Percentiles rank a stretch among this genome's conserved stretches.
Conservation (phyloP, 352 stramenopile genomes). For the Chrysophaeum taylorii region DNA sequence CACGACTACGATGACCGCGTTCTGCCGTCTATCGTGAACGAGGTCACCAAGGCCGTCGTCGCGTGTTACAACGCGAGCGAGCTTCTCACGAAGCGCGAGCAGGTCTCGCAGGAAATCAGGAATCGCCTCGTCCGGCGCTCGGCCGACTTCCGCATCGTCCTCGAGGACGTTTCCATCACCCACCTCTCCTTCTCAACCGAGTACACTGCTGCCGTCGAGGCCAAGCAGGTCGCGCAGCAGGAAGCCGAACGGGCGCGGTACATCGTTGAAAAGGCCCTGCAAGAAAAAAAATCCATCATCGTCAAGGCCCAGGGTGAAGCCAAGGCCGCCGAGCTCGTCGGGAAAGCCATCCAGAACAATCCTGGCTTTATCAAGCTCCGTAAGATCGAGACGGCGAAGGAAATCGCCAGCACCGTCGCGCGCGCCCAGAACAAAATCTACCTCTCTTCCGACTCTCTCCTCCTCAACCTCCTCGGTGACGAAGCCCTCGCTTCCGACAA, state of each 20-base stretch:
- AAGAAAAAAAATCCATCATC: conserved; percentile 98
- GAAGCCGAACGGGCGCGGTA: conserved; percentile 96
- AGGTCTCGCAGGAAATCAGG: conserved; percentile 86
- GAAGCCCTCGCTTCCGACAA: neutral
- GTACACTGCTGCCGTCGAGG: conserved; percentile 96
- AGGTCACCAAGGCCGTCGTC: conserved; percentile 97
- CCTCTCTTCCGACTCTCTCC: conserved; percentile 89
- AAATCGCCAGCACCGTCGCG: conserved; percentile 92
- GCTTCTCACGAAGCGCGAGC: conserved; percentile 96
- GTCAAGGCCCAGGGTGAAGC: conserved; percentile 90
- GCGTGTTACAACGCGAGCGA: conserved; percentile 97
- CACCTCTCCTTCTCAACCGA: conserved; percentile 96
- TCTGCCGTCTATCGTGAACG: conserved; percentile 96
- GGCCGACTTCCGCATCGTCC: conserved; percentile 9
- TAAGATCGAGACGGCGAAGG: conserved; percentile 93
- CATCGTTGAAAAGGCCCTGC: conserved; percentile 90
- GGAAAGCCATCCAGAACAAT: conserved; percentile 96
- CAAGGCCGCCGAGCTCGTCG: conserved; percentile 94
- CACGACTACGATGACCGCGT: conserved; percentile 95
- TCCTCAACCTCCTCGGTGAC: conserved; percentile 77
- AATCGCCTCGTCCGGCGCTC: conserved; percentile 61
- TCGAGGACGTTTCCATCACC: conserved; percentile 98
- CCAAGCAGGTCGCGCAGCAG: conserved; percentile 98
- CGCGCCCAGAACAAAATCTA: conserved; percentile 93
- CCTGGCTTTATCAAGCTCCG: conserved; percentile 97